Conservation (phyloP, 805 yeast species). For the Saccharomycopsis babjevae region DNA sequence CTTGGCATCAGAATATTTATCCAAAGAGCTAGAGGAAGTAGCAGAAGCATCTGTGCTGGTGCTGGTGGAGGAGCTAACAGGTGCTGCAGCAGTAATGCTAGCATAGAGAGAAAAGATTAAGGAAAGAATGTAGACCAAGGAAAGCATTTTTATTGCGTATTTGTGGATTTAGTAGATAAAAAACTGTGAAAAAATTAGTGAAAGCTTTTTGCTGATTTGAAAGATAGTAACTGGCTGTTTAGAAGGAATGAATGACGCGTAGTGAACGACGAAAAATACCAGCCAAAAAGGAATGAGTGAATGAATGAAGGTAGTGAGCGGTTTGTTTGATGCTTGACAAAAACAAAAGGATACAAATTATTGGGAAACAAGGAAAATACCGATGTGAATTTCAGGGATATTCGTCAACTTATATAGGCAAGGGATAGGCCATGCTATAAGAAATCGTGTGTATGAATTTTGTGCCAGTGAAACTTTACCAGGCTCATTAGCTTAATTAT, state of each 20-base stretch:
- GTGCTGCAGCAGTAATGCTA: neutral
- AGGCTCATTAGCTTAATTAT: no score
- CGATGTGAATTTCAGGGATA: neutral
- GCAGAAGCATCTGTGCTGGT: conserved; percentile 26
- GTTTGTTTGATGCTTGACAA: neutral
- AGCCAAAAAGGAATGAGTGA: neutral
- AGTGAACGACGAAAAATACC: no score
- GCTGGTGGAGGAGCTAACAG: conserved; percentile 16
- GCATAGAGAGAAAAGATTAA: neutral
- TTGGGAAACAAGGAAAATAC: neutral
- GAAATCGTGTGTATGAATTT: neutral
- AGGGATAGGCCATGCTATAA: no score
- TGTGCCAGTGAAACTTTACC: neutral
- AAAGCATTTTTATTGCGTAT: neutral
- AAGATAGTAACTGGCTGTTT: neutral
- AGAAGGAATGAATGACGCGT: neutral
- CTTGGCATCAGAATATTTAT: conserved; percentile 33
- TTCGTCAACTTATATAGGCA: no score
- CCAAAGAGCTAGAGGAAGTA: conserved; percentile 26
- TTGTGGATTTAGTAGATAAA: neutral
- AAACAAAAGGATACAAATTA: neutral
- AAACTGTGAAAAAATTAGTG: no score
- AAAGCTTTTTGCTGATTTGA: no score
- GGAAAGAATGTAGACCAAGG: neutral
- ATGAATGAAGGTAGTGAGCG: neutral